Percentiles rank a stretch among this genome's conserved stretches.
Conservation (phyloP, 2,329 filamentous ascomycete genomes). For the Tricladium varicosporioides region DNA sequence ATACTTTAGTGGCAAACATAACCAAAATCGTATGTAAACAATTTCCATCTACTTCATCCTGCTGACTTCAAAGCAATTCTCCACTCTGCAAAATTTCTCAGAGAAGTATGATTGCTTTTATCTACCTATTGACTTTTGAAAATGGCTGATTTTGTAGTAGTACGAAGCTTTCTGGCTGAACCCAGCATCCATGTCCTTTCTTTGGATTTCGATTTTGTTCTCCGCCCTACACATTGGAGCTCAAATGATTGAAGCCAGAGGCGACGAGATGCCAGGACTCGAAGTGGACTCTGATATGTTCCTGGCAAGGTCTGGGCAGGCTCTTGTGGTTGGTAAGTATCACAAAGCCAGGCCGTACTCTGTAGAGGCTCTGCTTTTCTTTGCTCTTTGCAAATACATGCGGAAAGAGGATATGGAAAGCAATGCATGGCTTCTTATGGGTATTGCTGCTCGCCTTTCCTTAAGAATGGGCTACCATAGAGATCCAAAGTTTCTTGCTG, state of each 20-base stretch:
- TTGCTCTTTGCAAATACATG: constrained; percentile 50
- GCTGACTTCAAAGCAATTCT: constrained; percentile 39
- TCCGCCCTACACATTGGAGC: constrained; percentile 10
- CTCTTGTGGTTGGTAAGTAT: constrained; percentile 42
- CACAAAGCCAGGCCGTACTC: constrained; percentile 46
- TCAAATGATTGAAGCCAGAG: not conserved
- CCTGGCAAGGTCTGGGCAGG: constrained; percentile 49
- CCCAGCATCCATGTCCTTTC: constrained; percentile 9
- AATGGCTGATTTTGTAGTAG: constrained; percentile 3
- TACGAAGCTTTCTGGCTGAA: constrained; percentile 14
- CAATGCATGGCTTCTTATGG: constrained; percentile 51
- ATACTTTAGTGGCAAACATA: constrained; percentile 50
- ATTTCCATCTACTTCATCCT: not conserved
- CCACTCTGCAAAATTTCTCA: constrained; percentile 49
- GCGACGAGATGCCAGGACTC: constrained; percentile 11
- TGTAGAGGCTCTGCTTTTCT: constrained; percentile 49
- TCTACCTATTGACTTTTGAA: too few relatives aligned
- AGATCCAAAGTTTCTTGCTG: constrained; percentile 46
- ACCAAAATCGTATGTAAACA: constrained; percentile 29
- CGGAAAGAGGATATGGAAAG: constrained; percentile 48
- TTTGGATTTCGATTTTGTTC: constrained; percentile 19
- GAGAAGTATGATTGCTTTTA: constrained; percentile 30
- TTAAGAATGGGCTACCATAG: constrained; percentile 57
- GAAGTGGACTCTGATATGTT: constrained; percentile 38
- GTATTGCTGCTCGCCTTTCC: constrained; percentile 50